phyloP scores from a whole-genome alignment of 345 rosid genomes.

The Citrus reticulata region DNA sequence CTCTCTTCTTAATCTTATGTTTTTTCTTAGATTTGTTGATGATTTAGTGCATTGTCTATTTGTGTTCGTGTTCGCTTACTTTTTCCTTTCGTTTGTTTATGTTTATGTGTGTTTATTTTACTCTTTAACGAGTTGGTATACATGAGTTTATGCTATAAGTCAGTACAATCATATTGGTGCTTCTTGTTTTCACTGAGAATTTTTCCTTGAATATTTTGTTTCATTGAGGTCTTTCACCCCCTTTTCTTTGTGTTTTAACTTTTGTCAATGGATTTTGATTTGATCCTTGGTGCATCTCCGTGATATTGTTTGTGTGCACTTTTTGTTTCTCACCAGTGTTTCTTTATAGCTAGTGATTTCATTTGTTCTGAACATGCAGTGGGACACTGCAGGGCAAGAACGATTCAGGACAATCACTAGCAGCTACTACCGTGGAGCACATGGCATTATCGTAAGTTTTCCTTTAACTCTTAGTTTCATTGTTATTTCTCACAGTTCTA shows the following conservation, averaged over 20 bases:
- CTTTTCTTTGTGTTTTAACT: background rate
- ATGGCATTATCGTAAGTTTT: conserved; percentile 42
- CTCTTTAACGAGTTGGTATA: background rate
- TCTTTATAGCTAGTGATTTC: background rate
- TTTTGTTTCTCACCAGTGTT: background rate
- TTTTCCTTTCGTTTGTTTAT: background rate
- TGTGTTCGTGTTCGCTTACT: background rate
- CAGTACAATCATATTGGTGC: background rate
- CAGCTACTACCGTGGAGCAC: conserved; percentile 54
- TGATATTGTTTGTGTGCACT: background rate
- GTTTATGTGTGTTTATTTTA: background rate
- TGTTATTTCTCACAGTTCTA: background rate
- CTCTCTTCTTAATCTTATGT: background rate
- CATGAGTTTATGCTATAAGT: background rate
- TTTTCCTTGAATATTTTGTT: background rate
- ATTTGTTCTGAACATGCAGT: conserved; percentile 19
- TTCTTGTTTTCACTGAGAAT: background rate
- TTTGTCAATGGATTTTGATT: background rate
- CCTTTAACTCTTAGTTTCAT: background rate
- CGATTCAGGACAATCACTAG: conserved; percentile 51
- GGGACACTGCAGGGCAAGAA: conserved; percentile 61
- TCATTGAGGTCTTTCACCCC: background rate
- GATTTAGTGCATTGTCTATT: background rate
- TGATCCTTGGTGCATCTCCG: background rate
- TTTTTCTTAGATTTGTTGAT: background rate